Base-by-base conservation (phyloP, 495 filamentous ascomycete genomes). In the Friedmanniomyces simplex region DNA sequence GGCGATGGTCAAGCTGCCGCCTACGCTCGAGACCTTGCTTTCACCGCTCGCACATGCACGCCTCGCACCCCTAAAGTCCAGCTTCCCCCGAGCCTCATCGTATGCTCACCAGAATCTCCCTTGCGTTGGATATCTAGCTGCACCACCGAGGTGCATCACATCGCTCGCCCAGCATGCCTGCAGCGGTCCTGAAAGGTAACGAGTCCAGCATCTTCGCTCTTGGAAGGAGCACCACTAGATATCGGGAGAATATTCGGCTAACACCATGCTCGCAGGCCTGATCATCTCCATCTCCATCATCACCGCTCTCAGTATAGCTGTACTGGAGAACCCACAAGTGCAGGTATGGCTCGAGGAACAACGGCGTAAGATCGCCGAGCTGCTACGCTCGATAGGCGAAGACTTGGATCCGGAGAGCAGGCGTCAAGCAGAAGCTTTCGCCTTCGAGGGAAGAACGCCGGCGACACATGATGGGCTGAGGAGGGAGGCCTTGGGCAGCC, bases 281-380 rank as follows among this genome's bases (percentile, higher is more conserved):
- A 36, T 63, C 57, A 12, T 63, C 30, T 56, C 61, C 34, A 47
- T 63, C 56, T 52, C 57, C 36, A 32, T 63, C 45, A 56, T 63
- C 14, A 46, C 57, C 52, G 57, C 61, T n/a, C 53, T 63, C 21
- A 39, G 61, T 25, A 28, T 57, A 13, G 57, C 61, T 26, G 48
- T 54, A 20, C 53, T 60, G 37, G 57, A 63, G 57, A 60, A 52
- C 39, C 61, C 61, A 21, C 61, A 56, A 20, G 20, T 63, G 22
- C 57, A 59, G 24, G 57, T 21, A 51, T 63, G 61, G 61, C 51
- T 63, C 39, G 61, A 63, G 37, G 48, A 63, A 22, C 61, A 63
- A 36, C 57, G 61, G 14, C 51, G 37, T 2, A 59, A 49, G 52
- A 46, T 63, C 32, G 61, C 49, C 50, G 53, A 56, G 34, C 50